These are phyloP conservation scores for Fusarium albosuccineum DNA, from an alignment of 2,329 filamentous ascomycete species.

Conservation along the genomic window DNA sequence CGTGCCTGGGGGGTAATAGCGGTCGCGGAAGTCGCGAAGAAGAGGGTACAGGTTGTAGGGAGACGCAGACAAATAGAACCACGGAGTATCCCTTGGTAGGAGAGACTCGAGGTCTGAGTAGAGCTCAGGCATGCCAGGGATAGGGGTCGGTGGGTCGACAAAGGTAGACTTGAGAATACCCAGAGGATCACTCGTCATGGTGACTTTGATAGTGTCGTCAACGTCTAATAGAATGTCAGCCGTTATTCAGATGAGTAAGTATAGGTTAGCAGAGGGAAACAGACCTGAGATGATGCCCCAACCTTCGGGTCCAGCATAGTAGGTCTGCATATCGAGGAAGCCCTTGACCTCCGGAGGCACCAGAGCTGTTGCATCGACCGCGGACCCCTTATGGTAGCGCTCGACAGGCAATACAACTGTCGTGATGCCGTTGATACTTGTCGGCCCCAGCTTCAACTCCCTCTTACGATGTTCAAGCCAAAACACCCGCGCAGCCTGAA, in stretches of 20 bases:
- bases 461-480: slow-evolving; percentile 69
- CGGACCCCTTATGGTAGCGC: slow-evolving; percentile 58
- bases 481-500: slow-evolving; percentile 77
- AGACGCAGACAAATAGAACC: slow-evolving; percentile 94
- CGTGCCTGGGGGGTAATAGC: slow-evolving; percentile 81
- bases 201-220: slow-evolving; percentile 96
- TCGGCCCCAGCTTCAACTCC: slow-evolving; percentile 73
- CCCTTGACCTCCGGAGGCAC: slow-evolving; percentile 67
- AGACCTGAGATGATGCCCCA: slow-evolving; percentile 85
- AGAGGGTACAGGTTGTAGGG: slow-evolving; percentile 96
- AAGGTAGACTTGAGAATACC: slow-evolving; percentile 90
- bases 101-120: slow-evolving; percentile 74
- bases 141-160: slow-evolving; percentile 77
- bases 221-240: slow-evolving; percentile 69
- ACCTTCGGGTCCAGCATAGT: slow-evolving; percentile 80
- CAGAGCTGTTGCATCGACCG: slow-evolving; percentile 61
- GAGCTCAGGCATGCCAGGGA: slow-evolving; percentile 86
- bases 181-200: slow-evolving; percentile 81
- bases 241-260: background rate
- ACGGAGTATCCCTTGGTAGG: slow-evolving; percentile 73
- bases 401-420: slow-evolving; percentile 70
- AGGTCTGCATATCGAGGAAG: slow-evolving; percentile 74
- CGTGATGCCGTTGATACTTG: slow-evolving; percentile 78
- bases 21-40: slow-evolving; percentile 78
- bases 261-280: slow-evolving; percentile 11